These are phyloP conservation scores for Monilinia polystroma DNA, from an alignment of 2,329 filamentous ascomycete genomes.

Conservation along the genomic window DNA sequence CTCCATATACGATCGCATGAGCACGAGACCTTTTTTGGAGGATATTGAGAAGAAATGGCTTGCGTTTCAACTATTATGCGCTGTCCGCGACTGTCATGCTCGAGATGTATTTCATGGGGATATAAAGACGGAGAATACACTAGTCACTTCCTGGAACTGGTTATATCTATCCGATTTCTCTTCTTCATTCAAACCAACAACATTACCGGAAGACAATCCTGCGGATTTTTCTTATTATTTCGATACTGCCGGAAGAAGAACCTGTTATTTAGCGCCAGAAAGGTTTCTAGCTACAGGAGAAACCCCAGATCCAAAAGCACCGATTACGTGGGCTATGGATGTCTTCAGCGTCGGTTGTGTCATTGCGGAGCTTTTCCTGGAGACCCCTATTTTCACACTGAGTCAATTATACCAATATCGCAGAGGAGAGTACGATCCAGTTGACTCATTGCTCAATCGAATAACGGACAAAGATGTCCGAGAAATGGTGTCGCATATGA, in stretches of 20 bases:
- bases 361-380: constrained; percentile 92
- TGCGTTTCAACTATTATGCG: constrained; percentile 90
- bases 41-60: constrained; percentile 99
- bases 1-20: constrained; percentile 94
- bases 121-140: constrained; percentile 95
- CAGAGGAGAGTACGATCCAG: constrained; percentile 87
- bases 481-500: constrained; percentile 92
- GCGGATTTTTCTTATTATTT: constrained; percentile 98
- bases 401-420: constrained; percentile 95
- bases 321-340: constrained; percentile 91
- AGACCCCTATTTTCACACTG: constrained; percentile 94
- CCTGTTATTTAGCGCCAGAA: constrained; percentile 94
- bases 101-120: constrained; percentile 92
- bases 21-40: constrained; percentile 92
- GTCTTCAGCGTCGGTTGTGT: constrained; percentile 97
- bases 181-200: constrained; percentile 89
- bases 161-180: constrained; percentile 97
- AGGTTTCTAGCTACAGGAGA: constrained; percentile 75
- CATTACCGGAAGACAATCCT: constrained; percentile 92
- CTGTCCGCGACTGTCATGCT: constrained; percentile 85
- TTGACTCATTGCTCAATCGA: constrained; percentile 74
- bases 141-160: constrained; percentile 99
- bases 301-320: constrained; percentile 61
- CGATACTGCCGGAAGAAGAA: constrained; percentile 85
- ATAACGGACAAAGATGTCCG: constrained; percentile 86